Percentiles rank a stretch among this genome's conserved stretches.
These are phyloP conservation scores for Magnolia sinica DNA, from an alignment of 164 flowering plant genomes.

Conservation along the genomic window DNA sequence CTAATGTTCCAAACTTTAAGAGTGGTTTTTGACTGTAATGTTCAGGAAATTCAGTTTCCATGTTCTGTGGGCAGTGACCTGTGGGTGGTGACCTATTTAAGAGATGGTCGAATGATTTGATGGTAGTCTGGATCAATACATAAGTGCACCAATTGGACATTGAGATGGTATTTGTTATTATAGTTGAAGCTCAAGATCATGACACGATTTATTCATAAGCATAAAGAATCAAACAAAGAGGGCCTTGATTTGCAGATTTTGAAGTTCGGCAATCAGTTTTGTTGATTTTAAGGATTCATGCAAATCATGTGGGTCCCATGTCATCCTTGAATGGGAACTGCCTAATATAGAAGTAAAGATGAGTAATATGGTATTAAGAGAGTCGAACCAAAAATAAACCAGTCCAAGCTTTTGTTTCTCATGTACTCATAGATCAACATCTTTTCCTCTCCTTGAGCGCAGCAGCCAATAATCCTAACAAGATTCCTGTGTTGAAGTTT, in stretches of 20 bases:
- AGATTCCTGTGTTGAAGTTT: conserved; percentile 47
- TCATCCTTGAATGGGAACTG: neutral
- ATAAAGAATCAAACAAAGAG: too few relatives aligned
- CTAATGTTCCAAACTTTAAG: too few relatives aligned
- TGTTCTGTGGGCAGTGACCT: too few relatives aligned
- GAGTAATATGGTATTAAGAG: neutral
- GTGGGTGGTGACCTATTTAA: too few relatives aligned
- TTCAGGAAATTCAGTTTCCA: too few relatives aligned
- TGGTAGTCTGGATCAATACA: neutral
- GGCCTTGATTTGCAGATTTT: too few relatives aligned
- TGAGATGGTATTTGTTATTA: too few relatives aligned
- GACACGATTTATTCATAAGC: neutral
- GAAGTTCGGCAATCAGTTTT: neutral
- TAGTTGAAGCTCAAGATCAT: neutral
- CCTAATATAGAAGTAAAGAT: too few relatives aligned
- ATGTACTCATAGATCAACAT: conserved; percentile 38
- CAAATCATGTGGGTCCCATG: neutral
- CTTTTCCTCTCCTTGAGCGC: conserved; percentile 34
- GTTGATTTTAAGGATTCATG: neutral
- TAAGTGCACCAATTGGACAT: too few relatives aligned
- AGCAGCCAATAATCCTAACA: conserved; percentile 37
- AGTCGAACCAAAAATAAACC: conserved; percentile 24
- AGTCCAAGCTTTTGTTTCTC: conserved; percentile 32
- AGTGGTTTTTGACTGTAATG: neutral
- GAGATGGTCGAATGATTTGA: neutral